Conservation (phyloP, 2,329 filamentous ascomycete genomes). For the Cryphonectria carpinicola region DNA sequence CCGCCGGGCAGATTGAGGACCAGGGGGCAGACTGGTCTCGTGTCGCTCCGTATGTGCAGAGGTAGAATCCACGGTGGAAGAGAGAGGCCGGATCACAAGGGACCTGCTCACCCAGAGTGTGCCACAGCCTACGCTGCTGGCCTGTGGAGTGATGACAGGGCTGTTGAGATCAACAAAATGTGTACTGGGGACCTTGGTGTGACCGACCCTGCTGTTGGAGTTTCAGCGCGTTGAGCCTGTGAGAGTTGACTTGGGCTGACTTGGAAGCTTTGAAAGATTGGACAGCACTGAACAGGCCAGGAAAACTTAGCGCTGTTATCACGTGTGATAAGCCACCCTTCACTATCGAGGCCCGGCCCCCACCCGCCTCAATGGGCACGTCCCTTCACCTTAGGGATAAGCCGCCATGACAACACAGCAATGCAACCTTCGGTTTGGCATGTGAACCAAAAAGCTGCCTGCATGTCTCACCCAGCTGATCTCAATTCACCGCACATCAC, state of each 20-base stretch:
- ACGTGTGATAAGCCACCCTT: constrained; percentile 15
- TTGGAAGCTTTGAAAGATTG: constrained; percentile 18
- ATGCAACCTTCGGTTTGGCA: constrained; percentile 8
- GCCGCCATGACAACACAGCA: constrained; percentile 6
- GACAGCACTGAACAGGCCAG: constrained; percentile 9
- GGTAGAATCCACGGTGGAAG: constrained; percentile 8
- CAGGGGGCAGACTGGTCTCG: constrained; percentile 7
- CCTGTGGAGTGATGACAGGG: constrained; percentile 15
- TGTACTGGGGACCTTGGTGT: constrained; percentile 12
- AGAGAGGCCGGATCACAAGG: neutral
- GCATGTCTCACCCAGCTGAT: neutral
- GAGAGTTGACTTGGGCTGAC: constrained; percentile 20
- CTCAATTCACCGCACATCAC: neutral
- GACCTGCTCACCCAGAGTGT: neutral
- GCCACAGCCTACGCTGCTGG: neutral
- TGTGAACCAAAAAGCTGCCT: constrained; percentile 8
- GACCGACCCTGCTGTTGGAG: constrained; percentile 7
- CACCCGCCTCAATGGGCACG: constrained; percentile 2
- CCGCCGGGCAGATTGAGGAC: constrained; percentile 1
- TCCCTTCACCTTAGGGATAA: neutral
- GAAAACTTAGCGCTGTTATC: constrained; percentile 16
- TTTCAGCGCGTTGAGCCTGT: constrained; percentile 14
- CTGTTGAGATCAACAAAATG: constrained; percentile 19
- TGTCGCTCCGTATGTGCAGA: constrained; percentile 12
- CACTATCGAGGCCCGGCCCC: neutral